Conservation (phyloP, 345 rosid species). For the Cardiospermum halicacabum region DNA sequence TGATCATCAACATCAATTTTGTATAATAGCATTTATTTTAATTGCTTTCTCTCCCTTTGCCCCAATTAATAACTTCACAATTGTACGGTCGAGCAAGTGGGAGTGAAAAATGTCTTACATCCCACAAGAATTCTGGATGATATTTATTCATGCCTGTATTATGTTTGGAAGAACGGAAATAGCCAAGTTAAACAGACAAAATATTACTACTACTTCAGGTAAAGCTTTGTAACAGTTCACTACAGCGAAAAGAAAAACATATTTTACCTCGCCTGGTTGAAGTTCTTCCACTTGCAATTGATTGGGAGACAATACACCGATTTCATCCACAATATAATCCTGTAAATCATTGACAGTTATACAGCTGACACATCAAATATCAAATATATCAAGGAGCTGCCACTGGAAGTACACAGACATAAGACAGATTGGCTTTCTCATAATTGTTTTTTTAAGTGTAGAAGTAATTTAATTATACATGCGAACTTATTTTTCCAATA, state of each 20-base stretch:
- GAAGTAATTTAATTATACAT: background rate
- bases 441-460: background rate
- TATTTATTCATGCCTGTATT: background rate
- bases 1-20: background rate
- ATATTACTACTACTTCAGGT: background rate
- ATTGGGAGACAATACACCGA: slow-evolving; percentile 91
- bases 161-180: background rate
- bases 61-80: background rate
- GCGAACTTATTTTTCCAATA: background rate
- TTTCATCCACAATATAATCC: slow-evolving; percentile 93
- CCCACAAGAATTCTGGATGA: background rate
- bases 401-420: background rate
- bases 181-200: background rate
- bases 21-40: background rate
- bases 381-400: background rate
- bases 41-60: background rate
- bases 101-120: background rate
- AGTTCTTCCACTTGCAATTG: slow-evolving; percentile 88
- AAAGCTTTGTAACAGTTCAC: background rate
- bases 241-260: background rate
- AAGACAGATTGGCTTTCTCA: background rate
- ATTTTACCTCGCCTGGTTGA: slow-evolving; percentile 93
- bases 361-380: background rate
- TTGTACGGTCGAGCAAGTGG: background rate
- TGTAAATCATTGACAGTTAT: slow-evolving; percentile 26